phyloP scores from a whole-genome alignment of 176 grass and related monocot species.

The Oropetium thomaeum region DNA sequence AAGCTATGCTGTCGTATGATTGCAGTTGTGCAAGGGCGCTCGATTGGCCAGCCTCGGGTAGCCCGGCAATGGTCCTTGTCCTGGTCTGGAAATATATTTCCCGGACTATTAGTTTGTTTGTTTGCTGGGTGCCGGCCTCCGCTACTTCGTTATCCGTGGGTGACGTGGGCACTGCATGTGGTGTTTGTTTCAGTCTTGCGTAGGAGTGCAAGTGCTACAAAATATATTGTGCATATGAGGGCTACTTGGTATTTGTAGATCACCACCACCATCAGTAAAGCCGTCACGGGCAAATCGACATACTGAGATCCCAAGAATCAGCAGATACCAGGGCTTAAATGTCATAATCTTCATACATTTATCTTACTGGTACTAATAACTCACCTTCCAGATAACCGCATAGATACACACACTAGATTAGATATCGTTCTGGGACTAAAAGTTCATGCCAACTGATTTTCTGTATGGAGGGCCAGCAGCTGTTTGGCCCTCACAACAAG shows the following conservation, averaged over 20 bases:
- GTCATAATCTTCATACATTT: too few relatives aligned
- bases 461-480: background rate
- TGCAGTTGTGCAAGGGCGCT: fast-evolving
- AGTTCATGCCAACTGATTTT: too few relatives aligned
- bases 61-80: background rate
- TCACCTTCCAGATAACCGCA: too few relatives aligned
- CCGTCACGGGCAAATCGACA: too few relatives aligned
- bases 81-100: too few relatives aligned
- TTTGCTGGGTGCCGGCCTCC: background rate
- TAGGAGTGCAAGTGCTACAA: background rate
- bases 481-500: slow-evolving; percentile 20
- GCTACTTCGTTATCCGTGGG: background rate
- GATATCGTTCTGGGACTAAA: too few relatives aligned
- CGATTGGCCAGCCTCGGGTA: background rate
- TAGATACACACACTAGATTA: too few relatives aligned
- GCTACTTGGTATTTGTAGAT: too few relatives aligned
- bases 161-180: background rate
- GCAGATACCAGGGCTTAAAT: too few relatives aligned
- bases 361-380: too few relatives aligned
- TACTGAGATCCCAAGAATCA: too few relatives aligned
- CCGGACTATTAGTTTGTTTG: background rate
- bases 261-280: too few relatives aligned
- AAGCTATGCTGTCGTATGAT: background rate
- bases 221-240: background rate
- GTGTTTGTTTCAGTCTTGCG: background rate